A percentile compares a stretch with the other conserved stretches of the same genome.
Conservation (phyloP, 768 basidiomycete species). For the Royoungia palumana region DNA sequence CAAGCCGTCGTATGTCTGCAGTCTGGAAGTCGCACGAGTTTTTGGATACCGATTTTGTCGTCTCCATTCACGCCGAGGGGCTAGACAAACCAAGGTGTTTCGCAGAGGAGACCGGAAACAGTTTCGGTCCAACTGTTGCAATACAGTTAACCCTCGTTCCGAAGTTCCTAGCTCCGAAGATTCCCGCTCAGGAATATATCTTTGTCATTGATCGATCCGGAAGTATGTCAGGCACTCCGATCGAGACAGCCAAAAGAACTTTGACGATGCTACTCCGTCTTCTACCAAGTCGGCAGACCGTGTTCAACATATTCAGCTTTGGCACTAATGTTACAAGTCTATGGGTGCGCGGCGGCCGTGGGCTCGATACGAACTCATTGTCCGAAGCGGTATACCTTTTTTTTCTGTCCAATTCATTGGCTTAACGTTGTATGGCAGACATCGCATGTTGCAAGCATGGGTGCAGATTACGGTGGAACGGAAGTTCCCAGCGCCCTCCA, state of each 20-base stretch:
- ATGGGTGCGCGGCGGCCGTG: constrained; percentile 33
- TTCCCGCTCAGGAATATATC: constrained; percentile 51
- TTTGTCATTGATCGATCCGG: constrained; percentile 60
- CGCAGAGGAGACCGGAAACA: constrained; percentile 35
- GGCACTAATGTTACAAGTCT: constrained; percentile 30
- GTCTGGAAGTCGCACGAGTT: constrained; percentile 39
- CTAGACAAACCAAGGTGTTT: constrained; percentile 57
- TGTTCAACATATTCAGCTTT: constrained; percentile 61
- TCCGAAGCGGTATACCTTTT: constrained; percentile 33
- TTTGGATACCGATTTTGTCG: constrained; percentile 48
- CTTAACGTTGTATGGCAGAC: constrained; percentile 32
- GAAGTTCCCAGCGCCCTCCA: constrained; percentile 44
- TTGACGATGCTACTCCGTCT: constrained; percentile 46
- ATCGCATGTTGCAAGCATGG: constrained; percentile 37
- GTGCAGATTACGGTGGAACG: constrained; percentile 49
- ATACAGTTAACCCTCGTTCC: constrained; percentile 57
- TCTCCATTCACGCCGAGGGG: constrained; percentile 46
- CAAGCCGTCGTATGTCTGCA: constrained; percentile 40
- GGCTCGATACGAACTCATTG: constrained; percentile 33
- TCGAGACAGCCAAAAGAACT: constrained; percentile 47
- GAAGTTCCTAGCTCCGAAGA: constrained; percentile 41
- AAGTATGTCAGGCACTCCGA: constrained; percentile 44
- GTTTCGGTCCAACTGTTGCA: constrained; percentile 35
- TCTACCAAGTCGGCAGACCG: constrained; percentile 40
- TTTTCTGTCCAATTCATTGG: neutral